Evolutionary conservation across 1,284 basidiomycete genomes (phyloP), one percentile per base, ranked within the genome.

Genomic region (Trametes pubescens): DNA sequence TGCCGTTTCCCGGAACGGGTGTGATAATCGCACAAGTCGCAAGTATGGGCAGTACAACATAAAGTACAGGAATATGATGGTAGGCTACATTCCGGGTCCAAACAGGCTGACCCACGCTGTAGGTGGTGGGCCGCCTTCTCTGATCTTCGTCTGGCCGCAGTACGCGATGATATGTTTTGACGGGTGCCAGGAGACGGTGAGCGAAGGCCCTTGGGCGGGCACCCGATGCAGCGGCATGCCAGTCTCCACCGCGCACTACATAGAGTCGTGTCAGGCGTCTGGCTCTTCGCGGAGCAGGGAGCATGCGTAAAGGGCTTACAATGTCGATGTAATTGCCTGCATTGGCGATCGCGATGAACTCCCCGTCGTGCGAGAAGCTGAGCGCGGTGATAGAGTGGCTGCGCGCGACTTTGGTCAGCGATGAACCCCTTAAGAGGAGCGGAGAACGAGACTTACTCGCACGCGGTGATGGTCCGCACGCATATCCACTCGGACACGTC

Each of bases 331-430:
- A 92, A 21, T 78, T 77, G n/a, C 89, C 90, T 7, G 84, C 80
- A 64, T 81, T 91, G 4, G 90, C 88, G 54, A 92, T 87, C 9
- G 91, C 91, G 32, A 93, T 74, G 71, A 89, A 92, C 78, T 93
- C 92, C 40, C 91, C 91, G 67, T 93, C 91, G 66, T 88, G 82
- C 6, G 90, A 93, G 79, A 92, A 93, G 72, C 89, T 91, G n/a
- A 93, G 74, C n/a, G 84, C 81, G 62, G 84, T 91, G 68, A 93
- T 88, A 29, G 85, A 81, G 69, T 91, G 80, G 61, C 92, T 93
- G 65, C 37, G 16, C 16, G 48, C 53, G 37, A 53, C n/a, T 55
- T 68, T 48, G 51, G 37, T 29, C 29, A 18, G 21, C 37, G 22
- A 11, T 7, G 13, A 21, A n/a, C 5, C 10, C 22, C 16, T n/a